Conservation (phyloP, 2,329 filamentous ascomycete genomes). For the Podosphaera xanthii region DNA sequence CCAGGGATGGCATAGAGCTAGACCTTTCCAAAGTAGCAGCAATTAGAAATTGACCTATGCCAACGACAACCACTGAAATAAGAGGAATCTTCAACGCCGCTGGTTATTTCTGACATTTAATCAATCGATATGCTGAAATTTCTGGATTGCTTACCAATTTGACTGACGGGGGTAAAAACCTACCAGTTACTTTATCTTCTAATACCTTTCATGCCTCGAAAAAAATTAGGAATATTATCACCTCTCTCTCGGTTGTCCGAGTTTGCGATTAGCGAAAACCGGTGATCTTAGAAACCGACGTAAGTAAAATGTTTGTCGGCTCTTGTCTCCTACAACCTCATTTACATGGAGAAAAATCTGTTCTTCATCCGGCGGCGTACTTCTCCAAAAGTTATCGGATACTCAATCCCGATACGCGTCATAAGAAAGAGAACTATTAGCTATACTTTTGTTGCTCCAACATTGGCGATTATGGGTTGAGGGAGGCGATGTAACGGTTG, state of each 20-base stretch:
- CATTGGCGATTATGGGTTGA: background rate
- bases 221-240: no score
- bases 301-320: no score
- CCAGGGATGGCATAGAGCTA: background rate
- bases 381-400: no score
- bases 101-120: background rate
- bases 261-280: no score
- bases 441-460: background rate
- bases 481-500: background rate
- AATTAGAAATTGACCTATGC: background rate
- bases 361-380: no score
- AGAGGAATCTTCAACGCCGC: background rate
- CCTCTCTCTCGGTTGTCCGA: no score
- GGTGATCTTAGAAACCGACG: no score
- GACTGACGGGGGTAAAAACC: background rate
- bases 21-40: background rate
- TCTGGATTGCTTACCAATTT: background rate
- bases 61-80: background rate
- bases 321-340: no score
- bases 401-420: background rate
- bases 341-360: no score
- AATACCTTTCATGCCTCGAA: no score
- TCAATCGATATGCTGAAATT: background rate
- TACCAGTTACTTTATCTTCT: background rate
- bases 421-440: background rate